A percentile compares a stretch with the other conserved stretches of the same genome.
Conservation (phyloP, 352 stramenopile species). For the Pythium aquatile region DNA sequence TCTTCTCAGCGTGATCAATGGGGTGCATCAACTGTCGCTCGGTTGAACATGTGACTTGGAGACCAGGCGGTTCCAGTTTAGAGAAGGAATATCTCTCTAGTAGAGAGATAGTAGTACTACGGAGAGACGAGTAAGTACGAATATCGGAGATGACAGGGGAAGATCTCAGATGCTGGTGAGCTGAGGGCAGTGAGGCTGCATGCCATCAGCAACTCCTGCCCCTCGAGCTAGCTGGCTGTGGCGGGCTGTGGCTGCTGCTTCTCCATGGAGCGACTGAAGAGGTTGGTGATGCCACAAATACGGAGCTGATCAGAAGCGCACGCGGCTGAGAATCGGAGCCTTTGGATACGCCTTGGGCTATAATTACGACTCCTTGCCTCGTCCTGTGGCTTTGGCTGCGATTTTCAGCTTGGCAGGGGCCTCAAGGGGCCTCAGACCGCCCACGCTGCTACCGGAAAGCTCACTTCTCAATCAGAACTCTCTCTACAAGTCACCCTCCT, state of each 20-base stretch:
- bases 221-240: too few relatives aligned
- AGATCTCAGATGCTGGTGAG: too few relatives aligned
- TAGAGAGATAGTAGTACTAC: neutral
- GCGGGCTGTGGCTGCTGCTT: neutral
- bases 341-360: too few relatives aligned
- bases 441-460: too few relatives aligned
- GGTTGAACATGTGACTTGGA: conserved; percentile 15
- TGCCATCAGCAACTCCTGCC: neutral
- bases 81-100: neutral
- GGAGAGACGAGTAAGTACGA: neutral
- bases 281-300: neutral
- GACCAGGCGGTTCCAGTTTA: neutral
- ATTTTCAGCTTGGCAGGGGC: too few relatives aligned
- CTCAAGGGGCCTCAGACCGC: too few relatives aligned
- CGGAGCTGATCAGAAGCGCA: too few relatives aligned
- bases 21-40: conserved; percentile 1
- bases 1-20: neutral
- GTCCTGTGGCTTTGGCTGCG: too few relatives aligned
- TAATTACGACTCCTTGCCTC: too few relatives aligned
- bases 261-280: neutral
- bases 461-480: conserved; percentile 5
- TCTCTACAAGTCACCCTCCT: neutral
- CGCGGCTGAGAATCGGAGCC: too few relatives aligned
- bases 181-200: neutral
- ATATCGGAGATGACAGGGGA: neutral